These are phyloP conservation scores for Aspergillus ochraceoroseus DNA, from an alignment of 2,329 filamentous ascomycete genomes.

Conservation along the genomic window DNA sequence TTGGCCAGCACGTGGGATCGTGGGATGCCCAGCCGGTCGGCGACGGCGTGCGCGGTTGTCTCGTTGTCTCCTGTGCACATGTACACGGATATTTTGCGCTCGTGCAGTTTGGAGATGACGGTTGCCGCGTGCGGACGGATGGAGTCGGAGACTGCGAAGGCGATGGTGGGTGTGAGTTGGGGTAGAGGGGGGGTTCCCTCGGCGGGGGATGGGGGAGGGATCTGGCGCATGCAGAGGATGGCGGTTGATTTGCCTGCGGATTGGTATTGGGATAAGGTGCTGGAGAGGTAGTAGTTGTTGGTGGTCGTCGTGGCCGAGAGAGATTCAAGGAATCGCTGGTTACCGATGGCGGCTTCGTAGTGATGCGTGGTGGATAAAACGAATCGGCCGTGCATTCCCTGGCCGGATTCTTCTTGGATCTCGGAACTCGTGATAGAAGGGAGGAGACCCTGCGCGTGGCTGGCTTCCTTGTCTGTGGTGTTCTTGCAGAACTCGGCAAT, in stretches of 20 bases:
- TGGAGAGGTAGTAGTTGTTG: slow-evolving; percentile 34
- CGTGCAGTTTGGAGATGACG: slow-evolving; percentile 61
- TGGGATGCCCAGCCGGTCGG: slow-evolving; percentile 67
- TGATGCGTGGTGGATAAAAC: slow-evolving; percentile 29
- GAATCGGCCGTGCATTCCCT: slow-evolving; percentile 54
- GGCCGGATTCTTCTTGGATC: slow-evolving; percentile 53
- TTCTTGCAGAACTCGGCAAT: slow-evolving; percentile 48
- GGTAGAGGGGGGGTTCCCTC: slow-evolving; percentile 3
- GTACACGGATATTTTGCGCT: slow-evolving; percentile 68
- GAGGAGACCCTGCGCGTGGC: no score
- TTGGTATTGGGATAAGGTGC: slow-evolving; percentile 38
- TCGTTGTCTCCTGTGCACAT: slow-evolving; percentile 90
- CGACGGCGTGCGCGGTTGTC: slow-evolving; percentile 78
- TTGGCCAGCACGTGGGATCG: slow-evolving; percentile 73
- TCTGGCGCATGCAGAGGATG: slow-evolving; percentile 39
- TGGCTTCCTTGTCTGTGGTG: no score
- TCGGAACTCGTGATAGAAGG: slow-evolving; percentile 31
- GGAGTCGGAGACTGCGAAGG: slow-evolving; percentile 74
- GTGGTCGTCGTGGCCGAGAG: slow-evolving; percentile 32
- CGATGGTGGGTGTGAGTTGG: slow-evolving; percentile 51
- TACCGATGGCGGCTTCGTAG: slow-evolving; percentile 53
- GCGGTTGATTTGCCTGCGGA: slow-evolving; percentile 44
- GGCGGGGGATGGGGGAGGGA: slow-evolving; percentile 9
- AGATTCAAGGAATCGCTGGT: slow-evolving; percentile 49
- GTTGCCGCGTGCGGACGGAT: slow-evolving; percentile 66